Evolutionary conservation across 495 filamentous ascomycete species (phyloP).

Genomic region (Penicillium turbatum): DNA sequence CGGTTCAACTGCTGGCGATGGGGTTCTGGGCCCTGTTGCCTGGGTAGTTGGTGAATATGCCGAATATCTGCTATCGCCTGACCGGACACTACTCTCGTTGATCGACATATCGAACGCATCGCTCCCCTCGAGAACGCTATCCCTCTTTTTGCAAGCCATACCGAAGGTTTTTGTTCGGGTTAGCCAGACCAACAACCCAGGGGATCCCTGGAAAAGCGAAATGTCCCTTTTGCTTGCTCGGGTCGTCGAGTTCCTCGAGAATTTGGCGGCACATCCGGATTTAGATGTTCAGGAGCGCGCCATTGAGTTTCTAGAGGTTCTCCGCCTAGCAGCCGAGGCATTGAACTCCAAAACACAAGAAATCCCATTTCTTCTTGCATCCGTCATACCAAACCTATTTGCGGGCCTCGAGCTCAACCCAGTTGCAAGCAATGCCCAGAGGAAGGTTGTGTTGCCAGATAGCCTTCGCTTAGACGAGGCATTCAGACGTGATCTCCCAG

Average conservation of each 20-base stretch:
- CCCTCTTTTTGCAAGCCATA: slow-evolving; percentile 78
- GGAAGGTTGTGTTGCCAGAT: slow-evolving; percentile 76
- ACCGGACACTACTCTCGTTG: slow-evolving; percentile 64
- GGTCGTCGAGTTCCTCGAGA: slow-evolving; percentile 75
- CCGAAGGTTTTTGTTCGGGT: slow-evolving; percentile 77
- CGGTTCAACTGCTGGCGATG: slow-evolving; percentile 46
- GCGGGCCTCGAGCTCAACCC: slow-evolving; percentile 83
- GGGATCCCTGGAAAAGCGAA: slow-evolving; percentile 67
- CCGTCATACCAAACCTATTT: slow-evolving; percentile 85
- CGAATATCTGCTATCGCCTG: slow-evolving; percentile 57
- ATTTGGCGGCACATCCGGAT: slow-evolving; percentile 70
- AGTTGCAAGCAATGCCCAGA: slow-evolving; percentile 76
- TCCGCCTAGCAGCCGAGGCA: slow-evolving; percentile 80
- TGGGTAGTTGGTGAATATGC: slow-evolving; percentile 91
- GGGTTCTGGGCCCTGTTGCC: slow-evolving; percentile 64
- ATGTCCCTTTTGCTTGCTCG: slow-evolving; percentile 71
- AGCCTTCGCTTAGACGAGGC: slow-evolving; percentile 68
- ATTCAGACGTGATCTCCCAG: slow-evolving; percentile 72
- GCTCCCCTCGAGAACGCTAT: slow-evolving; percentile 59
- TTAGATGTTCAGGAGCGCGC: slow-evolving; percentile 95
- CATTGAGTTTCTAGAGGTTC: slow-evolving; percentile 85
- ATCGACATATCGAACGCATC: slow-evolving; percentile 59
- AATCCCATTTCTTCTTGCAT: slow-evolving; percentile 74
- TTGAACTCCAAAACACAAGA: slow-evolving; percentile 61
- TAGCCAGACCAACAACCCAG: slow-evolving; percentile 49